Evolutionary conservation across 176 grass and related monocot species (phyloP), one percentile per base, ranked within the genome.

Genomic region (Guadua angustifolia): DNA sequence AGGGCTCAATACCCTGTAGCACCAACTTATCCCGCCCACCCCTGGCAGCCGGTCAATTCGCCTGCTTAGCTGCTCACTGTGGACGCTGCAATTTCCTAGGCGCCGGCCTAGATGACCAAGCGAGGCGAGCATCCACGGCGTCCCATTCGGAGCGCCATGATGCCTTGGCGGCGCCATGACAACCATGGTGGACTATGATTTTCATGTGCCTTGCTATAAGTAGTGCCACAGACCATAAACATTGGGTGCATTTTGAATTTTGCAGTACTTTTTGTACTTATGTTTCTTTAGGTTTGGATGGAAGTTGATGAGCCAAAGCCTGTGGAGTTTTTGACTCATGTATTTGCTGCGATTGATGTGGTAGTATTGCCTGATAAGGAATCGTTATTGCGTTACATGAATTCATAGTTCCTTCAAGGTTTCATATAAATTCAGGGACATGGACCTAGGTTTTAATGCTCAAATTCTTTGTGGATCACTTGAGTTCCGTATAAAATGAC

Each of bases 201-300:
- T 58, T 61, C 16, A 72, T 72, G 60, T 32, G 39, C 2, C n/a
- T 82, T 73, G 67, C 11, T 46, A 59, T 79, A 71, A 43, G 66
- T 11, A 79, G 11, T 84, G 18, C 29, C 4, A 17, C 39, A 59
- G 62, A 24, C 51, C 39, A 21, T 59, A 67, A 10, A 74, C 2
- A 25, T 73, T 45, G 13, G 67, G 44, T 69, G 51, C 15, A 50
- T 66, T 68, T 84, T 57, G 15, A 51, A 18, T 64, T 66, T 60
- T 12, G 44, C 51, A 26, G 25, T 79, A 25, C 26, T 0, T 77
- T 81, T 81, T 84, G 8, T 29, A 22, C 38, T 42, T 4, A 4
- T 21, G 7, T 84, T 12, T 9, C 8, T 36, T 51, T 50, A 79
- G 40, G 24, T 79, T 84, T 73, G 39, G 19, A 47, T 66, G 25